Percentiles rank a stretch among this genome's conserved stretches.
phyloP scores from a whole-genome alignment of 139 green algal species.

The Chlamydomonas eustigma region DNA sequence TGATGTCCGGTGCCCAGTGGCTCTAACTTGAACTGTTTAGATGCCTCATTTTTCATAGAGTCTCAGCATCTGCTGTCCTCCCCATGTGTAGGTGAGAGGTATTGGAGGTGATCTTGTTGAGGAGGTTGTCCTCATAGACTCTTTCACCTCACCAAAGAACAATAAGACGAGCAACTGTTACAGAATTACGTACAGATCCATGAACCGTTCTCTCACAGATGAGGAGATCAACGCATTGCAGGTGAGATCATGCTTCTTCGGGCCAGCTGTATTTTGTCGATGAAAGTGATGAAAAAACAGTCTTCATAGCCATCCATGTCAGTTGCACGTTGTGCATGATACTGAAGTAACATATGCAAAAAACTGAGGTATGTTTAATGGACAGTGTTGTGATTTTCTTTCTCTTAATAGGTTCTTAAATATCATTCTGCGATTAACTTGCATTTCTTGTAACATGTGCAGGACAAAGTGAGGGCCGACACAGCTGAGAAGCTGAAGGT shows the following conservation, averaged over 20 bases:
- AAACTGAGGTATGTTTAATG: too few relatives aligned
- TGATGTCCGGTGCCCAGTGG: too few relatives aligned
- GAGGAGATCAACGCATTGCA: slow-evolving; percentile 95
- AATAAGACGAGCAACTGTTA: slow-evolving; percentile 88
- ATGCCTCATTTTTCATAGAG: too few relatives aligned
- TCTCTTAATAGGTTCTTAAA: background rate
- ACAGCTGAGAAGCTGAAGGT: slow-evolving; percentile 63
- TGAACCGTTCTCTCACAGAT: slow-evolving; percentile 92
- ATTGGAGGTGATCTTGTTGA: slow-evolving; percentile 85
- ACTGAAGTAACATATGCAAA: background rate
- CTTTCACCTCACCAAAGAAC: slow-evolving; percentile 95
- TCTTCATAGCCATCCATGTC: background rate
- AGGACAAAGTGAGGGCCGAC: slow-evolving; percentile 68
- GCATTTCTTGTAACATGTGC: slow-evolving; percentile 38
- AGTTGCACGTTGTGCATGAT: background rate
- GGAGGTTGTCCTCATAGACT: slow-evolving; percentile 87
- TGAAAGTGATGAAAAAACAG: background rate
- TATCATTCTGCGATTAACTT: background rate
- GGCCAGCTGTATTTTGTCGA: background rate
- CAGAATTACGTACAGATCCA: slow-evolving; percentile 90
- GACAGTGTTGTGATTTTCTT: background rate
- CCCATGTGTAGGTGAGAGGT: slow-evolving; percentile 2
- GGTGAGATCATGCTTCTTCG: slow-evolving; percentile 21
- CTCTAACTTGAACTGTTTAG: background rate
- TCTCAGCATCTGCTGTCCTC: slow-evolving; percentile 4